Conservation (phyloP, 2,329 filamentous ascomycete genomes). For the Domatiomyces globalis region DNA sequence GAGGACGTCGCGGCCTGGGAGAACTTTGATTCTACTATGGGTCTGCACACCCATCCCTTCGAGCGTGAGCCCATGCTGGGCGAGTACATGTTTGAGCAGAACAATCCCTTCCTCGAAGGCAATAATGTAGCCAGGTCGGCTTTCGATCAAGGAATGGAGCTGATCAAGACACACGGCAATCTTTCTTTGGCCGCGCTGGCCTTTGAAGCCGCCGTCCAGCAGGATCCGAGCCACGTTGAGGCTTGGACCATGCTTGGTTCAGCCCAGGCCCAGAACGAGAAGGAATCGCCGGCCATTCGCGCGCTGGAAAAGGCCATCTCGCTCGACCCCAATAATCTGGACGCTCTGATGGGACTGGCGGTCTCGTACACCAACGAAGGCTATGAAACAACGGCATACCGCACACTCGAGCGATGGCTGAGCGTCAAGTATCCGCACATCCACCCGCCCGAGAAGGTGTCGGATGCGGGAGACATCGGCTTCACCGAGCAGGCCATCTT, state of each 20-base stretch:
- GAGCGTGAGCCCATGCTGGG: slow-evolving; percentile 58
- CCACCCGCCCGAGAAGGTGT: slow-evolving; percentile 56
- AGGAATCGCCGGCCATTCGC: slow-evolving; percentile 88
- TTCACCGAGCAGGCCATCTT: slow-evolving; percentile 86
- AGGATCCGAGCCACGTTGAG: slow-evolving; percentile 71
- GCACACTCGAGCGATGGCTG: slow-evolving; percentile 91
- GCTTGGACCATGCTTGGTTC: slow-evolving; percentile 88
- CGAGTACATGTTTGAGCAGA: slow-evolving; percentile 86
- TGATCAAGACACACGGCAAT: slow-evolving; percentile 87
- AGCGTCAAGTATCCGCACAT: slow-evolving; percentile 86
- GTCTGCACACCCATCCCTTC: slow-evolving; percentile 47
- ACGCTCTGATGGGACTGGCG: slow-evolving; percentile 84
- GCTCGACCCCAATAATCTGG: slow-evolving; percentile 71
- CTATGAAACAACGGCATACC: slow-evolving; percentile 92
- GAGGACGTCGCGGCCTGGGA: slow-evolving; percentile 72
- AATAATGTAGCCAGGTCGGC: slow-evolving; percentile 44
- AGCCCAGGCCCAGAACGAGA: slow-evolving; percentile 95
- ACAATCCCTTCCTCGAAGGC: slow-evolving; percentile 74
- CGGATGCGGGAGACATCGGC: slow-evolving; percentile 61
- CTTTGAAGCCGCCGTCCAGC: slow-evolving; percentile 90
- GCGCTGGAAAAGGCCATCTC: slow-evolving; percentile 84
- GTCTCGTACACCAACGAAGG: slow-evolving; percentile 98
- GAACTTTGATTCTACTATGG: slow-evolving; percentile 44
- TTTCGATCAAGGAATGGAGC: slow-evolving; percentile 83
- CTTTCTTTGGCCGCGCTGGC: slow-evolving; percentile 83